Conservation (phyloP, 1,139 yeast genomes). For the Candida dubliniensis region DNA sequence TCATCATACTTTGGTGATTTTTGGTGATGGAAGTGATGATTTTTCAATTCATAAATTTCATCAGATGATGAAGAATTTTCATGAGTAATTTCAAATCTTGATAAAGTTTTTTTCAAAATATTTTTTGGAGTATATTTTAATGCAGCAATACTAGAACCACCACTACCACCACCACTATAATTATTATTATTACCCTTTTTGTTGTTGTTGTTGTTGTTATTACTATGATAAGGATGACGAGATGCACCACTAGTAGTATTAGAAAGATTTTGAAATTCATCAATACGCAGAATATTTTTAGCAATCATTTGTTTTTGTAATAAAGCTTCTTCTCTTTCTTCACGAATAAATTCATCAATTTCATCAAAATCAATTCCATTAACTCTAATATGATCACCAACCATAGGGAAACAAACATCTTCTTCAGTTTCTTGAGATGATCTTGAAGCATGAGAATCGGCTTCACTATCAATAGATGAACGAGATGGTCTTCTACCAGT, state of each 20-base stretch:
- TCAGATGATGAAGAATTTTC: conserved; percentile 11
- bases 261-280: conserved; percentile 6
- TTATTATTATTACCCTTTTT: no score
- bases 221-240: conserved; percentile 7
- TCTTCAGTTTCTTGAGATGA: conserved; percentile 88
- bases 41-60: conserved; percentile 11
- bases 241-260: conserved; percentile 17
- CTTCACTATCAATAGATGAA: conserved; percentile 57
- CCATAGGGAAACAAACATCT: conserved; percentile 96
- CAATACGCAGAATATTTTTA: conserved; percentile 17
- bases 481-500: conserved; percentile 33
- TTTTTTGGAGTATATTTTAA: conserved; percentile 59
- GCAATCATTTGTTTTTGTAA: conserved; percentile 32
- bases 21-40: conserved; percentile 20
- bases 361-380: conserved; percentile 81
- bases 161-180: not conserved
- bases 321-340: conserved; percentile 37
- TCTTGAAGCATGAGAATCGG: conserved; percentile 69
- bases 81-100: conserved; percentile 10
- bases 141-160: conserved; percentile 43
- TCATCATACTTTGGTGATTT: no score
- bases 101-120: conserved; percentile 22
- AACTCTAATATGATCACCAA: conserved; percentile 65
- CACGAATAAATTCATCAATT: conserved; percentile 70
- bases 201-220: no score